Evolutionary conservation across 1,284 basidiomycete genomes (phyloP).

Genomic region (Puccinia polysora): DNA sequence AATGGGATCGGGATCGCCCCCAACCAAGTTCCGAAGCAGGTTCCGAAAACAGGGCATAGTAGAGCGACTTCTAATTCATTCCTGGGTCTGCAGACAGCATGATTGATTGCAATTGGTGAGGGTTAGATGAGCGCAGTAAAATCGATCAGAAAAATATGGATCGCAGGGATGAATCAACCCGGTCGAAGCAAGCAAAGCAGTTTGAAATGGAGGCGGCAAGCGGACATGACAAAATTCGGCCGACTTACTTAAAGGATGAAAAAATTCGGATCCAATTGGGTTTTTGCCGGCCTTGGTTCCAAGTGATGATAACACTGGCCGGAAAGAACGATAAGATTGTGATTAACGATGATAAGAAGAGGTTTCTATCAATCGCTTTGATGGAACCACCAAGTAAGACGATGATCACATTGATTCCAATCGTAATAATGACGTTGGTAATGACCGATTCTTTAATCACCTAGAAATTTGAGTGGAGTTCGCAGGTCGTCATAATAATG

Average conservation of each 20-base stretch:
- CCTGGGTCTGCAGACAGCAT: constrained; percentile 57
- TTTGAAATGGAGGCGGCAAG: background rate
- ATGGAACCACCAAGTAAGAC: constrained; percentile 69
- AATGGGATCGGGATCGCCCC: constrained; percentile 76
- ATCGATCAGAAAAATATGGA: background rate
- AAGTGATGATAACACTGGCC: constrained; percentile 66
- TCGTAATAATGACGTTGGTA: constrained; percentile 59
- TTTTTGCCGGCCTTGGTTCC: constrained; percentile 52
- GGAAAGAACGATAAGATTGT: constrained; percentile 66
- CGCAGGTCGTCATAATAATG: background rate
- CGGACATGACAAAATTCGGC: constrained; percentile 54
- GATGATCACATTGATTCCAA: constrained; percentile 58
- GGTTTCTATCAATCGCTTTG: constrained; percentile 61
- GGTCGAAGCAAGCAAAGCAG: background rate
- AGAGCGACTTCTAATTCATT: constrained; percentile 68
- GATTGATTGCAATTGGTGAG: too few species aligned
- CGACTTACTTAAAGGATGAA: constrained; percentile 69
- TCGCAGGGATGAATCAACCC: background rate
- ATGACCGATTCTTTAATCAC: constrained; percentile 58
- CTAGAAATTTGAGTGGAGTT: constrained; percentile 51
- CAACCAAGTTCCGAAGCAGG: constrained; percentile 69
- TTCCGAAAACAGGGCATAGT: constrained; percentile 72
- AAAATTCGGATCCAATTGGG: constrained; percentile 67
- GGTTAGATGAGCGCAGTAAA: too few species aligned
- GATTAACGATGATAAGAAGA: constrained; percentile 65